Base-by-base conservation (phyloP, 1,284 basidiomycete species). In the Ustilago cynodontis region DNA sequence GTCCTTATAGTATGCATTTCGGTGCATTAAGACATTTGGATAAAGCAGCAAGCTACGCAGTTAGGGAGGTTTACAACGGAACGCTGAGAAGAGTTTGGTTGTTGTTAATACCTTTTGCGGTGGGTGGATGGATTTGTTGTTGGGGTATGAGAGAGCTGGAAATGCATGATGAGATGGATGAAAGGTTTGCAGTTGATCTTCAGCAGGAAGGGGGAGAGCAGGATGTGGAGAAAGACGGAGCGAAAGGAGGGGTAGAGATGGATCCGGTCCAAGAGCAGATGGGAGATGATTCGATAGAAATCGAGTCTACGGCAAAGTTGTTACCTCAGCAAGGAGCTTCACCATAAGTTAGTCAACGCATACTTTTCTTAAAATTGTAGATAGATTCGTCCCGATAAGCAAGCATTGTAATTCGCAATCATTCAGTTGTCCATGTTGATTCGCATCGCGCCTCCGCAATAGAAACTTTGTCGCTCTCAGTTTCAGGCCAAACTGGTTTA, bases 81-180 rank as follows among this genome's bases (percentile, higher is more conserved):
- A 60, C 67, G 2, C 33, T 75, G 39, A 51, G 62, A 1, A 55
- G 60, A 20, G 72, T 75, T 16, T 75, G 72, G 72, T 22, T 66
- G 3, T 18, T 69, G 26, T 26, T 71, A 4, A 60, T 75, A 4
- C 72, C 72, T 0, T 71, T 75, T 31, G 72, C 72, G 2, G 64
- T 33, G 1, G 53, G 54, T 0, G 72, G 72, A 1, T 69, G 65
- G 62, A 37, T 29, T 0, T 1, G 51, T 26, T 75, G 72, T 49
- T 67, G 63, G 20, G 14, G 47, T 31, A 66, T 75, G 57, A 63
- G 51, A 43, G 67, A 70, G 49, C 31, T 71, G 28, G 64, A 75
- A 35, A 68, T 75, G 67, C 72, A 75, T 41, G 72, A 75, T 20
- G 66, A 75, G 33, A 58, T 67, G 10, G 72, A 75, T 26, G 60